Evolutionary conservation across 192 early-diverging fungal species (phyloP).

Genomic region (Coemansia sp.): DNA sequence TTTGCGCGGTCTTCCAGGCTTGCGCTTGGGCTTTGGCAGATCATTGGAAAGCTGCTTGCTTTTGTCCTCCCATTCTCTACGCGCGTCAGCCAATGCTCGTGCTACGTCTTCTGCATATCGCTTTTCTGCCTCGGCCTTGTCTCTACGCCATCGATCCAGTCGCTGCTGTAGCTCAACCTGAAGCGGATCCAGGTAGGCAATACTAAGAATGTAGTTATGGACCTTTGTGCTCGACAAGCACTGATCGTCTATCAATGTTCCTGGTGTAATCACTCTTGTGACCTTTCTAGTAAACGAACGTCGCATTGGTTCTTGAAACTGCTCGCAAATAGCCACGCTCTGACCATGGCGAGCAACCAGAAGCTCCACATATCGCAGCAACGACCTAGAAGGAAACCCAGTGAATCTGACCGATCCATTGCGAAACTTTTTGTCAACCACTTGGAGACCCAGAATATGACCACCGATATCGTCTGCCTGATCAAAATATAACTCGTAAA

Average conservation of each 20-base stretch:
- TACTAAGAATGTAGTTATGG: conserved; percentile 76
- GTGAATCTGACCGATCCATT: conserved; percentile 62
- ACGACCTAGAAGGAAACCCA: conserved; percentile 66
- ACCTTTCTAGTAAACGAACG: conserved; percentile 66
- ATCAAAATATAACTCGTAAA: conserved; percentile 78
- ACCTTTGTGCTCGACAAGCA: conserved; percentile 60
- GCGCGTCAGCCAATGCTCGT: conserved; percentile 7
- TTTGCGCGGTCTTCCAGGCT: conserved; percentile 16
- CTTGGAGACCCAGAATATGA: conserved; percentile 65
- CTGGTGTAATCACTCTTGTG: conserved; percentile 80
- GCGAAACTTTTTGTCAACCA: conserved; percentile 66
- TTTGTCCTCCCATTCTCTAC: conserved; percentile 9
- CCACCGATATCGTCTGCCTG: conserved; percentile 67
- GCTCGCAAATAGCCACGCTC: conserved; percentile 72
- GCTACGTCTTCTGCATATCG: conserved; percentile 1
- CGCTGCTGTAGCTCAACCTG: not conserved
- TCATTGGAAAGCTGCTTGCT: not conserved
- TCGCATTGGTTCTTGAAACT: conserved; percentile 55
- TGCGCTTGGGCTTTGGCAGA: not conserved
- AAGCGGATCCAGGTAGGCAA: conserved; percentile 43
- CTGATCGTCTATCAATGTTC: conserved; percentile 79
- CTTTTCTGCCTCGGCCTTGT: conserved; percentile 10
- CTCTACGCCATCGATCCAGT: conserved; percentile 10
- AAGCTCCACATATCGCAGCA: conserved; percentile 67
- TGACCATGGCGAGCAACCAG: conserved; percentile 61